Percentiles rank a stretch among this genome's conserved stretches.
These are phyloP conservation scores for Pholiota microspora DNA, from an alignment of 768 basidiomycete species.

Conservation along the genomic window DNA sequence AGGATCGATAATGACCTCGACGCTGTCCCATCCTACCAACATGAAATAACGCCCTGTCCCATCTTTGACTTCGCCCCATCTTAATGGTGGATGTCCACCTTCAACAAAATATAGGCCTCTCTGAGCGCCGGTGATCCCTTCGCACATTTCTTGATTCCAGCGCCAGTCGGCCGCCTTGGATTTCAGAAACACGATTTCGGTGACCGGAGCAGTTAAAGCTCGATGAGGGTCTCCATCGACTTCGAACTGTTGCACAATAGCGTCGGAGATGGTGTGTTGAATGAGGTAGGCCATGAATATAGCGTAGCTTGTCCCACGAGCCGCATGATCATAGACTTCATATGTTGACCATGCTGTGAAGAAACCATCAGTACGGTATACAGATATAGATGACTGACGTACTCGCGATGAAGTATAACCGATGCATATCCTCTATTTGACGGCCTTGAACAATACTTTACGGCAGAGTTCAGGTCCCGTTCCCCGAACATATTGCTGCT, in stretches of 20 bases:
- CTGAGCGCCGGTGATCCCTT: conserved; percentile 3
- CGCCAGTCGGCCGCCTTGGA: background rate
- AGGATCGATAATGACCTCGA: background rate
- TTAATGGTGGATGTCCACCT: conserved; percentile 2
- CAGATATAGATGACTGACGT: background rate
- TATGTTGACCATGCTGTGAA: conserved; percentile 1
- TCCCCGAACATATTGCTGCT: background rate
- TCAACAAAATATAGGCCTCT: conserved; percentile 1
- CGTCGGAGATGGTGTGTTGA: background rate
- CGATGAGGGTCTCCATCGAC: conserved; percentile 6
- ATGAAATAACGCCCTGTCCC: conserved; percentile 2
- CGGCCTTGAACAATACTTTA: conserved; percentile 4
- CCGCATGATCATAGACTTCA: background rate
- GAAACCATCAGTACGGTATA: background rate
- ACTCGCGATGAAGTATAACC: conserved; percentile 3
- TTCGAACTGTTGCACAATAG: conserved; percentile 4
- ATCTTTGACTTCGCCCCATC: conserved; percentile 3
- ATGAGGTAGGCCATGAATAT: conserved; percentile 1
- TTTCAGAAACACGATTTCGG: conserved; percentile 3
- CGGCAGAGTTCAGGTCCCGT: background rate
- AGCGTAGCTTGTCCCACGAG: background rate
- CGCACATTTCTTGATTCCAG: conserved; percentile 2
- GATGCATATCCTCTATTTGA: conserved; percentile 2
- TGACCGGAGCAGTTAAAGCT: conserved; percentile 3
- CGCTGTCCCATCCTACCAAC: conserved; percentile 7